These are phyloP conservation scores for Echinochloa phyllopogon DNA, from an alignment of 176 grass and related monocot genomes.

Conservation along the genomic window DNA sequence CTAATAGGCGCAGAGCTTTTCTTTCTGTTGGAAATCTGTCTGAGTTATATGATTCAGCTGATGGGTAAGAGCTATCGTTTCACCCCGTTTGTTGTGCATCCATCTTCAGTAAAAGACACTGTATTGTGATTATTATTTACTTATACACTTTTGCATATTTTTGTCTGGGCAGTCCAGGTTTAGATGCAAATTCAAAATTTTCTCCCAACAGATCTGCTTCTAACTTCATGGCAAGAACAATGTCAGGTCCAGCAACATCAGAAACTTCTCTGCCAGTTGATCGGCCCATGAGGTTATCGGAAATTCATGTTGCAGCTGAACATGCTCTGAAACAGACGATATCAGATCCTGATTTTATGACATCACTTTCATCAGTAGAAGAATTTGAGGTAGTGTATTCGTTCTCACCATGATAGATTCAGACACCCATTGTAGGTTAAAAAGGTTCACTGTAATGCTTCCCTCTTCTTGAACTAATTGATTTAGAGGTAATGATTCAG, in stretches of 20 bases:
- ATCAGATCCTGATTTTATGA: constrained; percentile 90
- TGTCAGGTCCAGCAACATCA: constrained; percentile 78
- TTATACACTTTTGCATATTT: constrained; percentile 44
- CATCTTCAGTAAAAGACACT: constrained; percentile 35
- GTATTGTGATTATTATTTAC: constrained; percentile 36
- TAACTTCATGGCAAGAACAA: constrained; percentile 72
- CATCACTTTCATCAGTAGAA: constrained; percentile 78
- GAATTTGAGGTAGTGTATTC: constrained; percentile 82
- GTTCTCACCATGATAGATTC: constrained; percentile 24
- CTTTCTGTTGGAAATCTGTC: constrained; percentile 94
- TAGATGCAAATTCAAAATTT: constrained; percentile 70
- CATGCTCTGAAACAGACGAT: constrained; percentile 80
- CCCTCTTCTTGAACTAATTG: not conserved
- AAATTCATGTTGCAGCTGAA: constrained; percentile 99
- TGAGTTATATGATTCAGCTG: constrained; percentile 75
- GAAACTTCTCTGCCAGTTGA: constrained; percentile 70
- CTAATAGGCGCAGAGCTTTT: constrained; percentile 95
- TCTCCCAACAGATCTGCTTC: constrained; percentile 59
- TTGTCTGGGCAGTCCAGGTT: constrained; percentile 82
- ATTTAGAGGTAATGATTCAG: constrained; percentile 21
- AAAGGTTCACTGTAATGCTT: constrained; percentile 13
- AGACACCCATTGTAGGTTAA: not conserved
- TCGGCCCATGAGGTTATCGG: constrained; percentile 94
- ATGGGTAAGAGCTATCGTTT: constrained; percentile 69
- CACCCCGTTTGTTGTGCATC: not conserved